Base-by-base conservation (phyloP, 345 rosid genomes). In the Sapria himalayana region DNA sequence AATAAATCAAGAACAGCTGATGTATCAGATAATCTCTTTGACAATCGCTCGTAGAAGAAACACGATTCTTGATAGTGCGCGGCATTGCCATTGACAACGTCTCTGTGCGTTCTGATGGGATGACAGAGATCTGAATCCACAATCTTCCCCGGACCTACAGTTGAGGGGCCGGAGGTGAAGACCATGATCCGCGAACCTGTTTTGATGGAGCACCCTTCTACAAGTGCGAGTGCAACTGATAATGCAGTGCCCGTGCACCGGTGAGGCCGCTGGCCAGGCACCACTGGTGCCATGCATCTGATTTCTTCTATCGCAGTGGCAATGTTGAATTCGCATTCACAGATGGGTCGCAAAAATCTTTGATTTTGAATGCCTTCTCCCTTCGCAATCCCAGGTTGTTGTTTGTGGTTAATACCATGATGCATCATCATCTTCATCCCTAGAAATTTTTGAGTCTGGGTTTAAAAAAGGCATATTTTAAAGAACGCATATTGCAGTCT, bases 81-180 rank as follows among this genome's bases (percentile, higher is more conserved):
- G n/a, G 75, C 77, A 29, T 44, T 66, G 44, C 75, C 77, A 61
- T 65, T 74, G 24, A 65, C 67, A 32, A 89, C 66, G 52, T 89
- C 95, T 50, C 80, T 63, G 48, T 89, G 98, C 35, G 76, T 82
- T 63, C 98, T 71, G 43, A 89, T 76, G 19, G 85, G 39, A 57
- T 67, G 61, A 44, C 46, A 44, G 22, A 63, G 56, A 64, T 82
- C 71, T 0, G 74, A 64, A 41, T 73, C 69, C 31, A 89, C 95
- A 4, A 82, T 39, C 37, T 79, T 73, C 45, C 98, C 95, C 0
- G 93, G 93, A 32, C 95, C 98, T 41, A 73, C 41, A 32, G 95
- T 89, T 16, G 93, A 77, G 7, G 98, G 95, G 22, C 98, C 98
- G 17, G 98, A 78, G 17, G 92, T 72, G 57, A 86, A 86, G 44